Evolutionary conservation across 441 rosid genomes (phyloP).

Genomic region (Syzygium malaccense): DNA sequence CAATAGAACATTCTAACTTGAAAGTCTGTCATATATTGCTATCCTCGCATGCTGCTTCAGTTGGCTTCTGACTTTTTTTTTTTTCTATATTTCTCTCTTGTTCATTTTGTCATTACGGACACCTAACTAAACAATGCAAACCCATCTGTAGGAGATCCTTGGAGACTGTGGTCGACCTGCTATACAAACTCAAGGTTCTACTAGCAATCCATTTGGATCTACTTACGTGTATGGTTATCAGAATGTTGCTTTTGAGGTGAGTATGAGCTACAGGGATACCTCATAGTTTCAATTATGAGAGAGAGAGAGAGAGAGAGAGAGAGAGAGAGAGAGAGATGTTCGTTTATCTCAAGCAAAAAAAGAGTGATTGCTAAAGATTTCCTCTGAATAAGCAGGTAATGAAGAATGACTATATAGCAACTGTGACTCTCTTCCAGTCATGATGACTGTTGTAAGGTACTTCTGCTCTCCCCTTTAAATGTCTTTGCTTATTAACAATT

Average conservation of each 20-base stretch:
- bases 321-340: background rate
- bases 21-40: background rate
- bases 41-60: background rate
- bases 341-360: background rate
- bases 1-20: background rate
- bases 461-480: background rate
- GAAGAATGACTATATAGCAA: conserved; percentile 92
- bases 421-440: conserved; percentile 82
- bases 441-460: conserved; percentile 22
- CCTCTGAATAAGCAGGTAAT: conserved; percentile 54
- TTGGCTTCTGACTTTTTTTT: background rate
- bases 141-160: conserved; percentile 62
- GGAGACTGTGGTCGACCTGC: conserved; percentile 98
- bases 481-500: background rate
- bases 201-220: conserved; percentile 94
- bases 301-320: background rate
- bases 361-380: conserved; percentile 10
- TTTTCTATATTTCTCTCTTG: background rate
- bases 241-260: conserved; percentile 92
- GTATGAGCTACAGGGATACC: background rate
- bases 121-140: background rate
- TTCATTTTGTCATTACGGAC: background rate
- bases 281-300: background rate
- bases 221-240: conserved; percentile 95
- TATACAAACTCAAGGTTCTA: conserved; percentile 94